These are phyloP conservation scores for Reticulascus tulasneorum DNA, from an alignment of 2,329 filamentous ascomycete genomes.

Conservation along the genomic window DNA sequence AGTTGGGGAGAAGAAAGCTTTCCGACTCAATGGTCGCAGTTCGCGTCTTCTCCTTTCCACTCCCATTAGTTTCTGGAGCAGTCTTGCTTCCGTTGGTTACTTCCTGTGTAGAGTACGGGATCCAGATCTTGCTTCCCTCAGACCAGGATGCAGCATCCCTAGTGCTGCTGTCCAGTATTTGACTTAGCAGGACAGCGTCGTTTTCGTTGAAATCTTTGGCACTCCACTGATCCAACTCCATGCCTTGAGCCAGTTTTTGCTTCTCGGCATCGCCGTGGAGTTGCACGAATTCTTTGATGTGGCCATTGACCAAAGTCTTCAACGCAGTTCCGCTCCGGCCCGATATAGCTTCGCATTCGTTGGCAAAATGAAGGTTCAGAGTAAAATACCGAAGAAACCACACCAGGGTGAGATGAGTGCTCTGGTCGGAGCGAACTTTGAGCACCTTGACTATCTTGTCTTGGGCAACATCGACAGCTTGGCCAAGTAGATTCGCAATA, in stretches of 20 bases:
- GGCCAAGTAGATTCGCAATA: slow-evolving; percentile 71
- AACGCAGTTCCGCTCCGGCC: slow-evolving; percentile 71
- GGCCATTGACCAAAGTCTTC: slow-evolving; percentile 74
- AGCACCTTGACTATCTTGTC: slow-evolving; percentile 73
- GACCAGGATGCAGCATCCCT: slow-evolving; percentile 66
- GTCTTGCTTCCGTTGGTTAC: slow-evolving; percentile 14
- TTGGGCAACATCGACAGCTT: slow-evolving; percentile 77
- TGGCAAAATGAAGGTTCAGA: slow-evolving; percentile 76
- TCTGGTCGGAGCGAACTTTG: slow-evolving; percentile 73
- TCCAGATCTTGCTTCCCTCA: slow-evolving; percentile 56
- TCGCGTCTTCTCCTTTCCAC: slow-evolving; percentile 60
- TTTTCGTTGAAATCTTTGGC: slow-evolving; percentile 69
- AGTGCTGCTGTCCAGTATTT: slow-evolving; percentile 66
- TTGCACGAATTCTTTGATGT: slow-evolving; percentile 77
- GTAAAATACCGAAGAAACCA: slow-evolving; percentile 79
- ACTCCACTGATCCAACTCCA: slow-evolving; percentile 79
- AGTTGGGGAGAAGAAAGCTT: slow-evolving; percentile 79
- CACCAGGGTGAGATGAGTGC: slow-evolving; percentile 60
- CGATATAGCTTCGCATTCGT: slow-evolving; percentile 81
- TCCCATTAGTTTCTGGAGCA: slow-evolving; percentile 42
- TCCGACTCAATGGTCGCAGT: slow-evolving; percentile 79
- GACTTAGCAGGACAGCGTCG: slow-evolving; percentile 56
- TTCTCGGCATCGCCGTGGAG: slow-evolving; percentile 68
- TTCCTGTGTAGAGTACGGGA: slow-evolving; percentile 19
- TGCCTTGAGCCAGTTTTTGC: slow-evolving; percentile 68